Percentiles rank a stretch among this genome's conserved stretches.
phyloP scores from a whole-genome alignment of 2,329 filamentous ascomycete species.

The Aspergillus carbonarius region DNA sequence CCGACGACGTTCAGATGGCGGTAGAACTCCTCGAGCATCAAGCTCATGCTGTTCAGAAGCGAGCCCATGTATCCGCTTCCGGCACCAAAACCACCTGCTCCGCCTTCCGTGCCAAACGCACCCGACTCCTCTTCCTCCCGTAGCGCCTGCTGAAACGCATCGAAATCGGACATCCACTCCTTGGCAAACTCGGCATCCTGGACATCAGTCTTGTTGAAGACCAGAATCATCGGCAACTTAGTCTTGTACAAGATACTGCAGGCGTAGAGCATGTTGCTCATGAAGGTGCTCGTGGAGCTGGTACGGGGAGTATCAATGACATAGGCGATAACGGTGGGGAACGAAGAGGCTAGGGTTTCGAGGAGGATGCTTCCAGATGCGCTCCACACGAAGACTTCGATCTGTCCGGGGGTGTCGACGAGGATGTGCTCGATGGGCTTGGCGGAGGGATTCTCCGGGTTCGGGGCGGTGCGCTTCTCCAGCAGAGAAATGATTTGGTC shows the following conservation, averaged over 20 bases:
- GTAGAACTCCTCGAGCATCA: conserved; percentile 98
- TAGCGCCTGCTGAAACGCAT: conserved; percentile 86
- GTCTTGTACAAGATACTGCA: conserved; percentile 99
- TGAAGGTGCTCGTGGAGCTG: conserved; percentile 91
- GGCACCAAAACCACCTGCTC: conserved; percentile 58
- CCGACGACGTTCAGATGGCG: conserved; percentile 88
- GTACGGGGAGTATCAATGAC: conserved; percentile 96
- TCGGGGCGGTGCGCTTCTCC: conserved; percentile 77
- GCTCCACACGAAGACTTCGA: conserved; percentile 98
- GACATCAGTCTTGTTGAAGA: conserved; percentile 99
- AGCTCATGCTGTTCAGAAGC: conserved; percentile 93
- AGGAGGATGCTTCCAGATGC: conserved; percentile 92
- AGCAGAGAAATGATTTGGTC: conserved; percentile 88
- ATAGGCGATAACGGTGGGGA: conserved; percentile 96
- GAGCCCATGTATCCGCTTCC: conserved; percentile 96
- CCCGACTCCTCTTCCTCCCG: conserved; percentile 75
- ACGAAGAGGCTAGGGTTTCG: conserved; percentile 86
- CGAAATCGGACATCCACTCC: conserved; percentile 99
- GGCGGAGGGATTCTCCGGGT: conserved; percentile 42
- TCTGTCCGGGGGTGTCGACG: conserved; percentile 94
- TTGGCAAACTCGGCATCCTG: conserved; percentile 88
- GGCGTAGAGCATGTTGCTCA: conserved; percentile 99
- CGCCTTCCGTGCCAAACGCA: conserved; percentile 69
- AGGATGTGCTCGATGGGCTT: conserved; percentile 78
- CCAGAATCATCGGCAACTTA: conserved; percentile 95